Base-by-base conservation (phyloP, 225 moss, liverwort and hornwort species). In the Ulota crispa region DNA sequence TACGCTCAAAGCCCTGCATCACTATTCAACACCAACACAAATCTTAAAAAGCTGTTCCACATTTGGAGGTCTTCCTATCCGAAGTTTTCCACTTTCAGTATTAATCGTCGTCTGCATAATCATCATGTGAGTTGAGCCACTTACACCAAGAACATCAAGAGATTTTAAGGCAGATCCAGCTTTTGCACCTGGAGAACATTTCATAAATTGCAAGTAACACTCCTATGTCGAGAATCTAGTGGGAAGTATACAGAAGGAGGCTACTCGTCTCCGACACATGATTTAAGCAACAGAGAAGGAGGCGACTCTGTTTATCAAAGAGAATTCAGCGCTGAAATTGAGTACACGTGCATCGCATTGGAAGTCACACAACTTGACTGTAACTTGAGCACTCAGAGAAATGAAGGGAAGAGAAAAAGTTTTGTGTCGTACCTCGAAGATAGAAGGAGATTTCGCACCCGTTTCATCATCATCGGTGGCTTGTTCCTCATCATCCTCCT, bases 1-100 rank as follows among this genome's bases (percentile, higher is more conserved):
- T 88, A 45, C 91, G 88, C 91, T 91, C 71, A 67, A 91, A 91
- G 80, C 91, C 86, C 91, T 91, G 88, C 80, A 86, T 80, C 79
- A 82, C 83, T 75, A 81, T 85, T 80, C 87, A 87, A 85, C 70
- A 87, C 60, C 87, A 85, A 87, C 74, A 19, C 36, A 81, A 78
- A 73, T 62, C 71, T 84, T 84, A 85, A 41, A 81, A 78, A 75
- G 66, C 42, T 64, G 27, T 41, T 68, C 71, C 70, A 42, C 70
- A 80, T 75, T 54, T 28, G 39, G 39, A 62, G 54, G 21, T 53
- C 15, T 73, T 65, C 30, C 64, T n/a, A 71, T 24, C 39, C 39
- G 54, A 39, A 80, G 71, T 50, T 52, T 37, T 72, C 52, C 26
- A 63, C n/a, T 42, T 15, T 56, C 47, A 32, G 5, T 12, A 47